Evolutionary conservation across 257 asterid genomes (phyloP).

Genomic region (Fraxinus pennsylvanica): DNA sequence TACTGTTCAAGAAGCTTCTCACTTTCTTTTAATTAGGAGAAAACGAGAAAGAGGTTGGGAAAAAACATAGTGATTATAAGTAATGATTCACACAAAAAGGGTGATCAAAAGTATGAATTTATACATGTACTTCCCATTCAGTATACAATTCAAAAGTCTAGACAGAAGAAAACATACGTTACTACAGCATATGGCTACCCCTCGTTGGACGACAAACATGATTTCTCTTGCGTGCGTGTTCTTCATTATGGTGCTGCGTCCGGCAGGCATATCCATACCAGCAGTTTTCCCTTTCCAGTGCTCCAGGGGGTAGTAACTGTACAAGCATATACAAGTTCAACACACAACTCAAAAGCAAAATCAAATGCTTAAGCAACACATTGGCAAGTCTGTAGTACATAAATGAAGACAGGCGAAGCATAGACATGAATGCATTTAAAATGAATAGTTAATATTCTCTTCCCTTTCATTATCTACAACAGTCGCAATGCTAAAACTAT

Average conservation of each 20-base stretch:
- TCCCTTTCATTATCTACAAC: too few species aligned
- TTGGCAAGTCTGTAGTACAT: neutral
- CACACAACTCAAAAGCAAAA: slow-evolving; percentile 5
- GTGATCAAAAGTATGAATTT: neutral
- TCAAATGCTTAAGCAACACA: neutral
- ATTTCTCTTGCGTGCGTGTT: slow-evolving; percentile 89
- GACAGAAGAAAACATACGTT: neutral
- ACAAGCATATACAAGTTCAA: slow-evolving; percentile 18
- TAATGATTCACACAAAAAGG: neutral
- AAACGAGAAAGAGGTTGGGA: too few species aligned
- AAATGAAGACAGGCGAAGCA: neutral
- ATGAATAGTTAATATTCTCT: too few species aligned
- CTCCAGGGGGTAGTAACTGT: slow-evolving; percentile 71
- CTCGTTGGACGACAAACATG: slow-evolving; percentile 95
- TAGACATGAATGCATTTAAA: neutral
- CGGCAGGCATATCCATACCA: slow-evolving; percentile 96
- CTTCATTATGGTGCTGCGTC: slow-evolving; percentile 90
- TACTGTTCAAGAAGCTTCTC: too few species aligned
- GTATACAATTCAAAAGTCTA: neutral
- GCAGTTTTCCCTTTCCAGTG: slow-evolving; percentile 69
- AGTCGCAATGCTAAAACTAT: too few species aligned
- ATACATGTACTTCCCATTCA: neutral
- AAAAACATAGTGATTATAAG: too few species aligned
- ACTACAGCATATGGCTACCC: slow-evolving; percentile 46
- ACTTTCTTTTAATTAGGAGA: too few species aligned